Conservation (phyloP, 2,329 filamentous ascomycete species). For the Beauveria medogensis region DNA sequence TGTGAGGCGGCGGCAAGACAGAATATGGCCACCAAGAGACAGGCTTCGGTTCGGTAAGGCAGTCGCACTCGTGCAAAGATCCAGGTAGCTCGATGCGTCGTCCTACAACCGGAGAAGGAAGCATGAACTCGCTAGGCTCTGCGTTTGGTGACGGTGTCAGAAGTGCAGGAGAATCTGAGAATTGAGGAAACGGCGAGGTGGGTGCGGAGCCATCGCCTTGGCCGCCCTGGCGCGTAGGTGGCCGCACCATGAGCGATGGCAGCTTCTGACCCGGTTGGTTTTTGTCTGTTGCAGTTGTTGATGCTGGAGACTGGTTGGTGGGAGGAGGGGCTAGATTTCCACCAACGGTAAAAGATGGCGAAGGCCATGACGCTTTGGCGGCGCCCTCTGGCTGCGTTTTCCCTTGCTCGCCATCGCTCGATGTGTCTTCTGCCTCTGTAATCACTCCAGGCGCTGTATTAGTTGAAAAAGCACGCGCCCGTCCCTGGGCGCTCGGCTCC, state of each 20-base stretch:
- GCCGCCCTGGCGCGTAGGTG: slow-evolving; percentile 36
- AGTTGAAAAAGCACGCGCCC: slow-evolving; percentile 3
- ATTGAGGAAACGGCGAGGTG: slow-evolving; percentile 59
- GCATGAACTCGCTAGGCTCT: slow-evolving; percentile 45
- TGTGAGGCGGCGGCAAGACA: slow-evolving; percentile 62
- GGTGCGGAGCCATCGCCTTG: slow-evolving; percentile 40
- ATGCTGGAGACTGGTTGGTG: slow-evolving; percentile 11
- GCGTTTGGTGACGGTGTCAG: slow-evolving; percentile 33
- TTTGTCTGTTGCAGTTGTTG: background rate
- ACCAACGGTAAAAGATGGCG: slow-evolving; percentile 27
- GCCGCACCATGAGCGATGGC: slow-evolving; percentile 34
- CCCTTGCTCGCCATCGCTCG: background rate
- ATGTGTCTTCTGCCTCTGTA: background rate
- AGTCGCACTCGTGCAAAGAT: slow-evolving; percentile 29
- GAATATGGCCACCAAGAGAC: slow-evolving; percentile 77
- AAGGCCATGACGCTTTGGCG: slow-evolving; percentile 16
- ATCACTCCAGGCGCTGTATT: slow-evolving; percentile 1
- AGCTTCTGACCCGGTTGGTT: background rate
- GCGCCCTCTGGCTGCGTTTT: background rate
- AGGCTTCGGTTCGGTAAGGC: slow-evolving; percentile 32
- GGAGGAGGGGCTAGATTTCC: slow-evolving; percentile 37
- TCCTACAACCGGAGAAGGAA: slow-evolving; percentile 33
- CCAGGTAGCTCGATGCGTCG: slow-evolving; percentile 42
- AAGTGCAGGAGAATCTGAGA: slow-evolving; percentile 48
- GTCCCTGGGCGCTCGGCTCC: slow-evolving; percentile 8